Evolutionary conservation across 257 asterid species (phyloP).

Genomic region (Solanum lycopersicoides): DNA sequence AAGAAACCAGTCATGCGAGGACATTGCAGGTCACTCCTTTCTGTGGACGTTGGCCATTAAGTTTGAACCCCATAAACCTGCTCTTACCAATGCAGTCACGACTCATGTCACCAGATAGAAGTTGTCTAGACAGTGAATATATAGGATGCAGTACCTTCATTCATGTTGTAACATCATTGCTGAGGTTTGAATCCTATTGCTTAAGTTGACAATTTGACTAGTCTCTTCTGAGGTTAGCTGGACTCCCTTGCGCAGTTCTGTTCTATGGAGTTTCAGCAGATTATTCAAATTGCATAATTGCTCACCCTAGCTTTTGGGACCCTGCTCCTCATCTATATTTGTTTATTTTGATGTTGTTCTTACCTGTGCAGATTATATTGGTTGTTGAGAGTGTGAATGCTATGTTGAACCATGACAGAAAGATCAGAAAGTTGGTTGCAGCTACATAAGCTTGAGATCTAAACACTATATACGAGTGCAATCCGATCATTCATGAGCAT

Average conservation of each 20-base stretch:
- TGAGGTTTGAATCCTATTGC: neutral
- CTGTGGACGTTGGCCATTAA: neutral
- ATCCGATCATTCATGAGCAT: neutral
- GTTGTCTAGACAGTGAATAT: neutral
- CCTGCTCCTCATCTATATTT: neutral
- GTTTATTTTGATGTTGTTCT: neutral
- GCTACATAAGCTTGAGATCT: slow-evolving; percentile 17
- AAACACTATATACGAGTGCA: neutral
- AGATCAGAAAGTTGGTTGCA: slow-evolving; percentile 45
- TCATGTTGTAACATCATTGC: neutral
- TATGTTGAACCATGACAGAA: slow-evolving; percentile 81
- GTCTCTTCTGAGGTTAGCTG: neutral
- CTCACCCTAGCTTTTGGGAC: neutral
- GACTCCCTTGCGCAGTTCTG: neutral
- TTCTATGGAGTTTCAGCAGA: neutral
- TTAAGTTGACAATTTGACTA: neutral
- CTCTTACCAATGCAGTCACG: neutral
- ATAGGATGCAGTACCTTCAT: neutral
- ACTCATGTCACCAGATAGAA: neutral
- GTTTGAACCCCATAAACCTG: neutral
- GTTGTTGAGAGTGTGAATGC: slow-evolving; percentile 83
- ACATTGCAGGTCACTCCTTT: neutral
- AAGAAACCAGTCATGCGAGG: neutral
- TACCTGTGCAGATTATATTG: slow-evolving; percentile 51
- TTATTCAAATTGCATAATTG: neutral